Evolutionary conservation across 2,329 filamentous ascomycete species (phyloP), one percentile per base, ranked within the genome.

Genomic region (Penicillium sp.): DNA sequence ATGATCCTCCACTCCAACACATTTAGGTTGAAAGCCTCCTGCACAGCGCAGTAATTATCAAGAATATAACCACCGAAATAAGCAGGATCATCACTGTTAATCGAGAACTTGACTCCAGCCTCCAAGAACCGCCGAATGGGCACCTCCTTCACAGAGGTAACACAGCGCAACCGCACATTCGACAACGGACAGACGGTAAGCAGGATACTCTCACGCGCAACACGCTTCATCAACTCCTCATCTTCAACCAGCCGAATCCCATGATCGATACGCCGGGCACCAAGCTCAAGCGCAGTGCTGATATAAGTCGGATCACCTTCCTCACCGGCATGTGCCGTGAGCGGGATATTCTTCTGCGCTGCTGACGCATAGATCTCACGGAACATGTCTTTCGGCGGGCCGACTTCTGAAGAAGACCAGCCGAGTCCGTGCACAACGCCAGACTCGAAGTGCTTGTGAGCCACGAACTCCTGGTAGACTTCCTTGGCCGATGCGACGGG

Each of bases 311-410:
- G 75, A 17, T 88, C 87, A 0, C 87, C 89, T 69, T 93, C 89
- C 72, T 93, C 89, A 52, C 89, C 89, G 3, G 87, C 89, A 71
- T 93, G 89, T 3, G 89, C 86, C 0, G 89, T 93, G n/a, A 85
- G 78, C 29, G 79, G 76, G 50, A 89, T 79, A 0, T 84, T 83
- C 29, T 77, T 77, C 27, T 73, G 72, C 52, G 75, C 73, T 0
- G 84, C 87, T 21, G 80, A 77, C 1, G 70, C 74, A 68, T 87
- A 93, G 38, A 89, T 76, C 38, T 84, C 80, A 50, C 79, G 76
- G 75, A 89, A 93, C 64, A 82, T 73, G 49, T 80, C 75, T 27
- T 84, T 83, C 2, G 82, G 83, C 57, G 81, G 82, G 0, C 79
- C 79, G 49, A 84, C 75, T 60, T 82, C 79, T 36, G 83, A 86